These are phyloP conservation scores for Aegle marmelos DNA, from an alignment of 345 rosid genomes.

Conservation along the genomic window DNA sequence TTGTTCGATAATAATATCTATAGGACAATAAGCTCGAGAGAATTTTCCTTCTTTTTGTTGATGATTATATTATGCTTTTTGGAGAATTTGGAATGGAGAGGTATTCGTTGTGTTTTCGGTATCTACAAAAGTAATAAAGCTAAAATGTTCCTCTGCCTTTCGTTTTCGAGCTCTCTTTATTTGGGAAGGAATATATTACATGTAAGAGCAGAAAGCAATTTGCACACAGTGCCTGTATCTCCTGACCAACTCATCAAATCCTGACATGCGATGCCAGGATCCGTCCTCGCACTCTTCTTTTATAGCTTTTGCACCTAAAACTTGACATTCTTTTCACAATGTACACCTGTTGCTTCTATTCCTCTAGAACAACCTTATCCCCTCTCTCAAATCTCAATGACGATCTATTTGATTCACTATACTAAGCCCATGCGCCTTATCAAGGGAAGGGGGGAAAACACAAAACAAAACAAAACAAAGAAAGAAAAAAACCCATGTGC, in stretches of 20 bases:
- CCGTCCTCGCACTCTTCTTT: slow-evolving; percentile 36
- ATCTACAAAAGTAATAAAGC: slow-evolving; percentile 25
- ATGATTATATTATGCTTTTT: neutral
- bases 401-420: no score
- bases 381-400: neutral
- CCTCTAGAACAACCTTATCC: no score
- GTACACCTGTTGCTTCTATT: neutral
- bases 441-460: no score
- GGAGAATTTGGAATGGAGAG: slow-evolving; percentile 18
- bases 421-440: no score
- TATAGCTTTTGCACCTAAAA: slow-evolving; percentile 11
- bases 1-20: slow-evolving; percentile 1
- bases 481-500: no score
- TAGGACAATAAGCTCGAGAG: slow-evolving; percentile 12
- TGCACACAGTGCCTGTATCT: slow-evolving; percentile 15
- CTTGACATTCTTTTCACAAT: slow-evolving; percentile 28
- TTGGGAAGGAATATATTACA: neutral
- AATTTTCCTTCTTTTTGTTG: neutral
- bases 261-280: slow-evolving; percentile 40
- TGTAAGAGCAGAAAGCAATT: slow-evolving; percentile 3
- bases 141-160: slow-evolving; percentile 14
- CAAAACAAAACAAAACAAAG: no score
- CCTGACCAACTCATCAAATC: neutral
- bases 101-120: slow-evolving; percentile 24
- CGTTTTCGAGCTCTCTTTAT: neutral